Percentiles rank a stretch among this genome's conserved stretches.
phyloP scores from a whole-genome alignment of 768 basidiomycete genomes.

The Mycena olivaceomarginata region DNA sequence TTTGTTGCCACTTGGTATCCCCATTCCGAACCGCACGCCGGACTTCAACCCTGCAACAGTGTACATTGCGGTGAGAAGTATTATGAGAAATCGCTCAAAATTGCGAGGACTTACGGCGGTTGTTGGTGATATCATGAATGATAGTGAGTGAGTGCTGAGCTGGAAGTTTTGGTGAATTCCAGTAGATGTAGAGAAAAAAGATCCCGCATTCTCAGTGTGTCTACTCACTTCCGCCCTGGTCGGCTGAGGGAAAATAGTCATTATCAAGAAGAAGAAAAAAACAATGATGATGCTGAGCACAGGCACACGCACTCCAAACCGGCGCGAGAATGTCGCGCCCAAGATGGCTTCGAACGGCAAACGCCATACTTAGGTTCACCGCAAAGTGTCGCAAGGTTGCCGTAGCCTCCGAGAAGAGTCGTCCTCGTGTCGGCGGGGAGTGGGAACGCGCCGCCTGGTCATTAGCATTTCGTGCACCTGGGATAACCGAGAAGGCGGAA shows the following conservation, averaged over 20 bases:
- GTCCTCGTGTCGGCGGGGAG: conserved; percentile 10
- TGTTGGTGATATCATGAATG: conserved; percentile 28
- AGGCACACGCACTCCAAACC: conserved; percentile 28
- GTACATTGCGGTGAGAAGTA: conserved; percentile 22
- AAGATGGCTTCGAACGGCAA: conserved; percentile 23
- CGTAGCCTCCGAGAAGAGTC: conserved; percentile 26
- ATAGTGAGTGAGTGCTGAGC: conserved; percentile 25
- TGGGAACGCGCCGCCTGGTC: conserved; percentile 26
- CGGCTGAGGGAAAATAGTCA: conserved; percentile 14
- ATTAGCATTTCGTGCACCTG: neutral
- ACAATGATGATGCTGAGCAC: neutral
- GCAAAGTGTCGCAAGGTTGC: conserved; percentile 15
- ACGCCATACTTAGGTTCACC: conserved; percentile 28
- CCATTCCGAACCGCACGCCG: too few relatives aligned
- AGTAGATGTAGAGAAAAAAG: conserved; percentile 5
- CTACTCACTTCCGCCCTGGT: conserved; percentile 24
- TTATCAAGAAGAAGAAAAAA: conserved; percentile 14
- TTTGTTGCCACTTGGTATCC: too few relatives aligned
- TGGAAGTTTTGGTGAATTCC: conserved; percentile 15
- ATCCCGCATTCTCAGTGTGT: conserved; percentile 14
- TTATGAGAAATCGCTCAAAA: conserved; percentile 8
- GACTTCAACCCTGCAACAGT: too few relatives aligned
- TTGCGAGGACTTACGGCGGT: conserved; percentile 15
- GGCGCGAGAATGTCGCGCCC: conserved; percentile 18
- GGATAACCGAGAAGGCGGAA: conserved; percentile 9